Conservation (phyloP, 257 asterid genomes). For the Thymus quinquecostatus region DNA sequence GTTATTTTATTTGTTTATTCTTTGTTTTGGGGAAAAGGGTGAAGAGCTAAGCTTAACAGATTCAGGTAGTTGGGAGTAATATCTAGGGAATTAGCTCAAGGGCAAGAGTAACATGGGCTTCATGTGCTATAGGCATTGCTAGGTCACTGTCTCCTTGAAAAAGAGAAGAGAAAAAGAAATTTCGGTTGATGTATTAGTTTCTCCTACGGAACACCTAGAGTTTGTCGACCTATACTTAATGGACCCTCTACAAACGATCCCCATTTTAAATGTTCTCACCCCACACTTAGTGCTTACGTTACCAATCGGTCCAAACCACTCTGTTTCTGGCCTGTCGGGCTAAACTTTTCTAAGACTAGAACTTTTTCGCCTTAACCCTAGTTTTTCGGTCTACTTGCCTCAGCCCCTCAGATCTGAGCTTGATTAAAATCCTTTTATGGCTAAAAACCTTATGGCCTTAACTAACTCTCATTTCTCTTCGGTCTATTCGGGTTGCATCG, state of each 20-base stretch:
- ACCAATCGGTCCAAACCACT: too few species aligned
- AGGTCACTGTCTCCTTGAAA: conserved; percentile 47
- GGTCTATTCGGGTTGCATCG: too few species aligned
- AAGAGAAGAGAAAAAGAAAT: conserved; percentile 8
- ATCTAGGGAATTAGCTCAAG: conserved; percentile 27
- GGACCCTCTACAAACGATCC: conserved; percentile 11
- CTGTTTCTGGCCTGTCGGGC: too few species aligned
- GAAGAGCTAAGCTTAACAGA: conserved; percentile 33
- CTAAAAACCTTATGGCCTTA: too few species aligned
- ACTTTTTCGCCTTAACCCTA: too few species aligned
- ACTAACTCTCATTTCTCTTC: too few species aligned
- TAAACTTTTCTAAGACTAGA: too few species aligned
- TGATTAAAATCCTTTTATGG: too few species aligned
- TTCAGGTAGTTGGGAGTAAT: conserved; percentile 46
- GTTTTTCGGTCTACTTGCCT: too few species aligned
- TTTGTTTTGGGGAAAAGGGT: too few species aligned
- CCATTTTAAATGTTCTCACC: neutral
- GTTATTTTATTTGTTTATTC: neutral
- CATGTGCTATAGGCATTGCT: conserved; percentile 69
- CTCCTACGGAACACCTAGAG: conserved; percentile 28
- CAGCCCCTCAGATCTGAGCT: too few species aligned
- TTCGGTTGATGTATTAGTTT: conserved; percentile 34
- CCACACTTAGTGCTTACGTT: neutral
- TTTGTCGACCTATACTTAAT: neutral
- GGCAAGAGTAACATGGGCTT: conserved; percentile 79